Base-by-base conservation (phyloP, 2,329 filamentous ascomycete genomes). In the Colletotrichum sp. region DNA sequence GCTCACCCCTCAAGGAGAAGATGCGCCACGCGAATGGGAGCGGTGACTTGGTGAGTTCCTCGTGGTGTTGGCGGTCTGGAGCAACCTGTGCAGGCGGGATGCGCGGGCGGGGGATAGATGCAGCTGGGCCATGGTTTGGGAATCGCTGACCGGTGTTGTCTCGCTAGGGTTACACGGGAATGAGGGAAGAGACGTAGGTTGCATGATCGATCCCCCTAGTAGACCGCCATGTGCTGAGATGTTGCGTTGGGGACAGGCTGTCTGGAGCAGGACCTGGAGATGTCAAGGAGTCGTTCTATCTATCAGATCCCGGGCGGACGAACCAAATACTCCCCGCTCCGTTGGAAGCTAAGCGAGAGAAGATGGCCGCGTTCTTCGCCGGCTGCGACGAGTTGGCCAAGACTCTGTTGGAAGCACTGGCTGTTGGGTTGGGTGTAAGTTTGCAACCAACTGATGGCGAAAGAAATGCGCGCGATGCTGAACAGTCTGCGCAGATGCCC, bases 371-470 rank as follows among this genome's bases (percentile, higher is more conserved):
- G 13, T 76, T 76, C 57, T 76, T 75, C 57, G 29, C 62, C 4
- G 66, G 33, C 47, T 76, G 69, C 18, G 73, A 73, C 15, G 15
- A 15, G 5, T 47, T 75, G 15, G 69, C 73, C 7, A 73, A 70
- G 51, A 75, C 51, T 3, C 38, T 76, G 12, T 24, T 76, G 24
- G 66, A 73, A 34, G 75, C 66, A 2, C 93, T 98, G 61, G 95
- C 93, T 38, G 86, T 93, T 8, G 96, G 95, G 0, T 89, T 98
- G 1, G 88, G 90, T 70, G 92, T 93, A 83, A 72, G 82, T 78
- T 78, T 24, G 43, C 11, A 51, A 51, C n/a, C 36, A 34, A n/a
- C 13, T 11, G 8, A 29, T 6, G 8, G 13, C n/a, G 8, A 24
- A 13, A 8, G 2, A 8, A 51, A 21, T 13, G n/a, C 43, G 43